These are phyloP conservation scores for Acmispon strigosus DNA, from an alignment of 306 rosid genomes.

Conservation along the genomic window DNA sequence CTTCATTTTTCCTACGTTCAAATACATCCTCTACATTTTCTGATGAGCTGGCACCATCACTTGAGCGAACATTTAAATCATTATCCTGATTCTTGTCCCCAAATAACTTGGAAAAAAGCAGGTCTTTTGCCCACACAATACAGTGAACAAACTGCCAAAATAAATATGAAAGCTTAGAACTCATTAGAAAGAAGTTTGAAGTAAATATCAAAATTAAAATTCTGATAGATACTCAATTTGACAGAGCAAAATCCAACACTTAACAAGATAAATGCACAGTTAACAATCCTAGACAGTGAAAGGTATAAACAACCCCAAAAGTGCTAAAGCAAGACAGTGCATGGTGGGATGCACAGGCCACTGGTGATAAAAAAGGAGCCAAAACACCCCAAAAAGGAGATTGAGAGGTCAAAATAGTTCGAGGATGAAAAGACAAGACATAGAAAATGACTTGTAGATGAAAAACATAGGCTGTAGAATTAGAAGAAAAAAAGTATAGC, in stretches of 20 bases:
- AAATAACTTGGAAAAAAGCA: constrained; percentile 84
- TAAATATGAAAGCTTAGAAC: neutral
- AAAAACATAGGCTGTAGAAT: too few relatives aligned
- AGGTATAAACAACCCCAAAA: too few relatives aligned
- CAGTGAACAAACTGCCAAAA: constrained; percentile 89
- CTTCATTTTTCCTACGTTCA: constrained; percentile 73
- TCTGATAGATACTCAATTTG: neutral
- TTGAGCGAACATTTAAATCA: constrained; percentile 84
- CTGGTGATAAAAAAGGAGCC: too few relatives aligned
- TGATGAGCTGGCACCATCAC: constrained; percentile 82
- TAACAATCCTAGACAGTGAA: too few relatives aligned
- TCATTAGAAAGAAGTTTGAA: neutral
- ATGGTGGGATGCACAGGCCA: too few relatives aligned
- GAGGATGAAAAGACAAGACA: too few relatives aligned
- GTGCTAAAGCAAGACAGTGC: too few relatives aligned
- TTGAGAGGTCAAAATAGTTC: too few relatives aligned
- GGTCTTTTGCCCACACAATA: constrained; percentile 97
- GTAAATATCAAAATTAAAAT: neutral
- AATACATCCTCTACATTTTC: constrained; percentile 67
- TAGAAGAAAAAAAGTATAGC: too few relatives aligned
- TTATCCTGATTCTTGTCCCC: constrained; percentile 92
- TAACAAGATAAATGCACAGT: neutral
- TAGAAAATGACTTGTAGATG: too few relatives aligned
- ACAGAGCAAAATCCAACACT: neutral
- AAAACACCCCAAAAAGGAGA: too few relatives aligned